These are phyloP conservation scores for Penicillium sclerotiorum DNA, from an alignment of 2,329 filamentous ascomycete species.

Conservation along the genomic window DNA sequence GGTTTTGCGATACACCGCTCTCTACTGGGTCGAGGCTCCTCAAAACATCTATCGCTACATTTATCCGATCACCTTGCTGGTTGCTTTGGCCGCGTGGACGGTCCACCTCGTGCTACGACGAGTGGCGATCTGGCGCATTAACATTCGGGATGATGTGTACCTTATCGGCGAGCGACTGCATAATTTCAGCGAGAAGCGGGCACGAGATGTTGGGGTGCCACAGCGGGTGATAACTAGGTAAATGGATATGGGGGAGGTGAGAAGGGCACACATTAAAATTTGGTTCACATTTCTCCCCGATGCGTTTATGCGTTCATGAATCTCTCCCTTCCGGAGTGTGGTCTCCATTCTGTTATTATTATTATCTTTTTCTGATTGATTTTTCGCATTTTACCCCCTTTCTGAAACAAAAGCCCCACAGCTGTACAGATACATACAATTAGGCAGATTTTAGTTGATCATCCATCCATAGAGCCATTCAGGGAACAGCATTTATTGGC, in stretches of 20 bases:
- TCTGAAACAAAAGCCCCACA: background rate
- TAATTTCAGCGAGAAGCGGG: slow-evolving; percentile 74
- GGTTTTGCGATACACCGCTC: slow-evolving; percentile 49
- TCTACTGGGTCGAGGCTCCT: slow-evolving; percentile 37
- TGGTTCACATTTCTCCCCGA: background rate
- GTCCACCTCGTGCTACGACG: slow-evolving; percentile 50
- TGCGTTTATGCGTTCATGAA: background rate
- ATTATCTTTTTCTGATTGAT: background rate
- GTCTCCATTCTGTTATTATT: background rate
- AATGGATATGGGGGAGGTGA: background rate
- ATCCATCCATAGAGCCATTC: background rate
- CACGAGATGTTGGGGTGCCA: slow-evolving; percentile 42
- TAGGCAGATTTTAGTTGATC: background rate
- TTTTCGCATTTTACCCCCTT: background rate
- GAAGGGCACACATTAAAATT: background rate
- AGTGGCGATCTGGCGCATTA: slow-evolving; percentile 73
- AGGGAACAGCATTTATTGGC: background rate
- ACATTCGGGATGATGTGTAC: slow-evolving; percentile 92
- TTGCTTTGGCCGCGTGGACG: slow-evolving; percentile 55
- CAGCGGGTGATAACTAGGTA: slow-evolving; percentile 39
- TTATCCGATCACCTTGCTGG: slow-evolving; percentile 67
- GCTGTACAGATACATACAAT: background rate
- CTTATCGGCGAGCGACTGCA: slow-evolving; percentile 91
- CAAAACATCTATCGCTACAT: slow-evolving; percentile 64
- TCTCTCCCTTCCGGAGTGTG: too few species aligned